phyloP scores from a whole-genome alignment of 495 filamentous ascomycete species.

The Aspergillus funiculosus region DNA sequence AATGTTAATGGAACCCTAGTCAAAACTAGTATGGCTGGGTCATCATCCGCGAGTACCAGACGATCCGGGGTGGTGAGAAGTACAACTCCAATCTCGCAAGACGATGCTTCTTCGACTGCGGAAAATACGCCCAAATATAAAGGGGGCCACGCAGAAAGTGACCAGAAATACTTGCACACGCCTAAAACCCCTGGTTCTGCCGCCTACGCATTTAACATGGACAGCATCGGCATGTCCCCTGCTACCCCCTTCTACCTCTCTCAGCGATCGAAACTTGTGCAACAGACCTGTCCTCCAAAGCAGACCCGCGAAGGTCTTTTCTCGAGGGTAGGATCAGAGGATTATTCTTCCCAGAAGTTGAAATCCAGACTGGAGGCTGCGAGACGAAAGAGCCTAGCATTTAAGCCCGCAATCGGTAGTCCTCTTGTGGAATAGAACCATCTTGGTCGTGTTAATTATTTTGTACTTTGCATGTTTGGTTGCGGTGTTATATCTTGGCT shows the following conservation, averaged over 20 bases:
- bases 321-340: slow-evolving; percentile 21
- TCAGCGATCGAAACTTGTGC: slow-evolving; percentile 51
- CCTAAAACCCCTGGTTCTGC: slow-evolving; percentile 31
- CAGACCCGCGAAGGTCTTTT: slow-evolving; percentile 46
- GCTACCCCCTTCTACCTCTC: slow-evolving; percentile 53
- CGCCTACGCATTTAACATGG: slow-evolving; percentile 33
- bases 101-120: slow-evolving; percentile 20
- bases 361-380: slow-evolving; percentile 66
- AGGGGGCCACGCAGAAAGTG: slow-evolving; percentile 7
- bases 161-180: slow-evolving; percentile 25
- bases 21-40: slow-evolving; percentile 25
- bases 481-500: slow-evolving; percentile 1
- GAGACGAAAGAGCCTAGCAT: slow-evolving; percentile 75
- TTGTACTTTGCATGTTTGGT: slow-evolving; percentile 3
- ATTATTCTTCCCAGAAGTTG: slow-evolving; percentile 42
- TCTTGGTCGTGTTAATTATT: background rate
- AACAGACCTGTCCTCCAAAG: slow-evolving; percentile 71
- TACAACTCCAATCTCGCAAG: slow-evolving; percentile 23
- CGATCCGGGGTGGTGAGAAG: slow-evolving; percentile 31
- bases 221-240: slow-evolving; percentile 45
- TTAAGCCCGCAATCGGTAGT: slow-evolving; percentile 71
- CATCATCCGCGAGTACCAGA: slow-evolving; percentile 25
- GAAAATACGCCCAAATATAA: slow-evolving; percentile 7
- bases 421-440: slow-evolving; percentile 45
- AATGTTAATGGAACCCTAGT: slow-evolving; percentile 64